Evolutionary conservation across 163 green algal genomes (phyloP).

Genomic region (Coccomyxa subellipsoidea): DNA sequence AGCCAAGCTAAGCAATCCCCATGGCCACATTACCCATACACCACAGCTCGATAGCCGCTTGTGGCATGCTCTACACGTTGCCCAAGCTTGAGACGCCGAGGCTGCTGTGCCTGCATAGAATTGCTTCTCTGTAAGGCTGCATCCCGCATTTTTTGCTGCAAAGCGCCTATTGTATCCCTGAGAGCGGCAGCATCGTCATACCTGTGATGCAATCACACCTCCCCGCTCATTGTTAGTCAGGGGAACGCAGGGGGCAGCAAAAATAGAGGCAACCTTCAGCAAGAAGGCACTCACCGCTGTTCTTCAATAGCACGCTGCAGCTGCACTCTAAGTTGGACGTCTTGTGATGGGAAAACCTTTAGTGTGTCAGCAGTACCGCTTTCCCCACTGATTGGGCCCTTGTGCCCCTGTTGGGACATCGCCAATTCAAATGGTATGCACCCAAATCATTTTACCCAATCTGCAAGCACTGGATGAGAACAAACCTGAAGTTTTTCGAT

Average conservation of each 20-base stretch:
- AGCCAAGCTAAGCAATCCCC: background rate
- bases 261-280: background rate
- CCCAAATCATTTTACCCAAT: too few species aligned
- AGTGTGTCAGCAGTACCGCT: too few species aligned
- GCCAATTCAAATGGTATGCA: too few species aligned
- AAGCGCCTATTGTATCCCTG: slow-evolving; percentile 55
- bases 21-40: slow-evolving; percentile 41
- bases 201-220: slow-evolving; percentile 31
- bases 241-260: background rate
- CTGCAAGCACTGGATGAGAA: too few species aligned
- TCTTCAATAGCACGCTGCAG: slow-evolving; percentile 11
- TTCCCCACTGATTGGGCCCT: too few species aligned
- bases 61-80: slow-evolving; percentile 67
- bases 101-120: slow-evolving; percentile 30
- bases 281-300: slow-evolving; percentile 5
- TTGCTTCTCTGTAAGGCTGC: background rate
- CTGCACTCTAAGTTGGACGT: background rate
- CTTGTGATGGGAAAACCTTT: slow-evolving; percentile 10
- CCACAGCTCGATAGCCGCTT: slow-evolving; percentile 60
- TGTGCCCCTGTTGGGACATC: too few species aligned
- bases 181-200: slow-evolving; percentile 65
- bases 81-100: slow-evolving; percentile 37
- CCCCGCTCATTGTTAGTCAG: background rate
- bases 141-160: slow-evolving; percentile 40
- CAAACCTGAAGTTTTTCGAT: too few species aligned